Evolutionary conservation across 371 early-diverging fungal species (phyloP).

Genomic region (Mortierella sp.): DNA sequence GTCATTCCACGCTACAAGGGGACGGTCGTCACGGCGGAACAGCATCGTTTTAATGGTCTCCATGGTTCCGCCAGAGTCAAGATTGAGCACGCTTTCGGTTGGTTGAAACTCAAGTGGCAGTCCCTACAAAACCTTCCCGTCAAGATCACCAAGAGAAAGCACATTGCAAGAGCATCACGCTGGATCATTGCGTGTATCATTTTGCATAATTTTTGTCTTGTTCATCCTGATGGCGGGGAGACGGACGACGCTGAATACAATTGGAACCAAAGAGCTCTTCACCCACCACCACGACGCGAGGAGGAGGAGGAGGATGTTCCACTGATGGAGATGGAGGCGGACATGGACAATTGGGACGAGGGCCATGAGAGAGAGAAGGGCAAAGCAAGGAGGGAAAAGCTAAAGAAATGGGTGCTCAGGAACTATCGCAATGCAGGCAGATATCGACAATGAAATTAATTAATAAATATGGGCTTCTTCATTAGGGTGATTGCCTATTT

Average conservation of each 20-base stretch:
- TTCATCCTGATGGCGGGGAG: not conserved
- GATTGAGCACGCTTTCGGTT: slow-evolving; percentile 15
- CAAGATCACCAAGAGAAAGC: not conserved
- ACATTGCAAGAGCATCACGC: slow-evolving; percentile 1
- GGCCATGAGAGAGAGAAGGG: too few species aligned
- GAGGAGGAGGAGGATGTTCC: not conserved
- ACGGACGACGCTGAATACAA: not conserved
- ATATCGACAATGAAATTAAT: too few species aligned
- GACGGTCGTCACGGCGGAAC: not conserved
- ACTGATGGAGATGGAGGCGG: too few species aligned
- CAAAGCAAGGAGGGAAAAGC: too few species aligned
- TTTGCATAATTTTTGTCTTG: slow-evolving; percentile 11
- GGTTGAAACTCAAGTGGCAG: slow-evolving; percentile 16
- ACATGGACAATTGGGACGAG: too few species aligned
- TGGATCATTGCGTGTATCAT: slow-evolving; percentile 12
- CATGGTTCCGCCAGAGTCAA: slow-evolving; percentile 17
- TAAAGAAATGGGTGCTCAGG: too few species aligned
- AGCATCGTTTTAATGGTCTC: slow-evolving; percentile 5
- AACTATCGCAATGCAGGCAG: too few species aligned
- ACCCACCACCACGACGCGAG: not conserved
- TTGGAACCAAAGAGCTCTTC: not conserved
- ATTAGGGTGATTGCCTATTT: too few species aligned
- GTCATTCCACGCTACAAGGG: slow-evolving; percentile 14
- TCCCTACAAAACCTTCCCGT: slow-evolving; percentile 8
- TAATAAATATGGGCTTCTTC: too few species aligned